A percentile compares a stretch with the other conserved stretches of the same genome.
These are phyloP conservation scores for Ramularia collo-cygni DNA, from an alignment of 2,329 filamentous ascomycete genomes.

Conservation along the genomic window DNA sequence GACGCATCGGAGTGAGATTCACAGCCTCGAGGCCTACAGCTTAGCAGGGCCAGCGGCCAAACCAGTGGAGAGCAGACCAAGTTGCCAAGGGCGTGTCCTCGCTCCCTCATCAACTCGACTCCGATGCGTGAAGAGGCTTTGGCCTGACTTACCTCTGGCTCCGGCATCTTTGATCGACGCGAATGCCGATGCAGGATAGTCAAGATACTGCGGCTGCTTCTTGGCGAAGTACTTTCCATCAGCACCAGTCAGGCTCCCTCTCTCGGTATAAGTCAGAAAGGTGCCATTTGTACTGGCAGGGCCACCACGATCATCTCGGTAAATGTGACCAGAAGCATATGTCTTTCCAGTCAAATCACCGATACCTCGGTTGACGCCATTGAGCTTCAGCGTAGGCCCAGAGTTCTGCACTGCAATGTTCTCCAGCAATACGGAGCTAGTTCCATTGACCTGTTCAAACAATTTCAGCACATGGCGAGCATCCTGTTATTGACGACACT, in stretches of 20 bases:
- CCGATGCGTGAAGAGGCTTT: too few relatives aligned
- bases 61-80: too few relatives aligned
- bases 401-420: slow-evolving; percentile 18
- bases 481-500: too few relatives aligned
- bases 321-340: slow-evolving; percentile 18
- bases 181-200: slow-evolving; percentile 37
- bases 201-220: slow-evolving; percentile 37
- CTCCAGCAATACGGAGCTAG: slow-evolving; percentile 17
- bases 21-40: too few relatives aligned
- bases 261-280: slow-evolving; percentile 14
- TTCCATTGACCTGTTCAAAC: slow-evolving; percentile 7
- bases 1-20: too few relatives aligned
- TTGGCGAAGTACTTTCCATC: slow-evolving; percentile 37
- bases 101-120: too few relatives aligned
- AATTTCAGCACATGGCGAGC: too few relatives aligned
- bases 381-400: slow-evolving; percentile 16
- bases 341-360: slow-evolving; percentile 31
- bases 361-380: slow-evolving; percentile 19
- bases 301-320: slow-evolving; percentile 16
- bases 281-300: slow-evolving; percentile 9
- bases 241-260: slow-evolving; percentile 14
- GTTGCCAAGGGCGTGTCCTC: too few relatives aligned
- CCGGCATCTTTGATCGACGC: slow-evolving; percentile 43
- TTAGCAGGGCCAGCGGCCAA: too few relatives aligned
- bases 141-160: slow-evolving; percentile 19